Conservation (phyloP, 345 rosid genomes). For the Pelargonium nanum region DNA sequence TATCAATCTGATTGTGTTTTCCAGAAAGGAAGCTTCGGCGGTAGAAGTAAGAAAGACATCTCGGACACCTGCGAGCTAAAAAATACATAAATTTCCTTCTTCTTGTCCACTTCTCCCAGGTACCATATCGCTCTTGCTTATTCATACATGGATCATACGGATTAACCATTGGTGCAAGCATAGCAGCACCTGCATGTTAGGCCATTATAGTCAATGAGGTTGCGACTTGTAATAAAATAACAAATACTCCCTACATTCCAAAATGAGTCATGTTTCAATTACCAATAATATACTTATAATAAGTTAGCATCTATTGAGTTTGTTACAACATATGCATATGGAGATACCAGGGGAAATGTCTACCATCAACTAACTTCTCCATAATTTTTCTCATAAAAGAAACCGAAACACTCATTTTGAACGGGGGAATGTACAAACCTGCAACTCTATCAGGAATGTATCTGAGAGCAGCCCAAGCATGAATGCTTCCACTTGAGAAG, state of each 20-base stretch:
- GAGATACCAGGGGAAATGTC: too few relatives aligned
- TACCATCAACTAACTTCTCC: too few relatives aligned
- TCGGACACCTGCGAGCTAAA: constrained; percentile 51
- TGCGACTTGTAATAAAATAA: too few relatives aligned
- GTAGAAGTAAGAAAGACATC: constrained; percentile 41
- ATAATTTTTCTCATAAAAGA: too few relatives aligned
- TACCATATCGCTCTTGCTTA: constrained; percentile 35
- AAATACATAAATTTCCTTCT: constrained; percentile 51
- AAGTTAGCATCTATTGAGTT: too few relatives aligned
- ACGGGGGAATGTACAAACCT: constrained; percentile 18
- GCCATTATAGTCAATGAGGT: not conserved
- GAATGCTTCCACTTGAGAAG: constrained; percentile 50
- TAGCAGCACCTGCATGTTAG: constrained; percentile 44
- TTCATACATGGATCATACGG: constrained; percentile 56
- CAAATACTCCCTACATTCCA: too few relatives aligned
- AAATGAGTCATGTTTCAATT: too few relatives aligned
- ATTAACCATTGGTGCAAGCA: constrained; percentile 65
- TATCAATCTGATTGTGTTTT: constrained; percentile 52
- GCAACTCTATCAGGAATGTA: constrained; percentile 53
- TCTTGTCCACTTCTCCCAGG: constrained; percentile 48
- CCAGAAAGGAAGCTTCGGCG: constrained; percentile 47
- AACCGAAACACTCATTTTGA: too few relatives aligned
- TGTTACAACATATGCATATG: too few relatives aligned
- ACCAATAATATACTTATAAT: too few relatives aligned
- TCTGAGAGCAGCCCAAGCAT: constrained; percentile 70